Evolutionary conservation across 805 yeast genomes (phyloP), one percentile per base, ranked within the genome.

Genomic region (Scheffersomyces stipitis): DNA sequence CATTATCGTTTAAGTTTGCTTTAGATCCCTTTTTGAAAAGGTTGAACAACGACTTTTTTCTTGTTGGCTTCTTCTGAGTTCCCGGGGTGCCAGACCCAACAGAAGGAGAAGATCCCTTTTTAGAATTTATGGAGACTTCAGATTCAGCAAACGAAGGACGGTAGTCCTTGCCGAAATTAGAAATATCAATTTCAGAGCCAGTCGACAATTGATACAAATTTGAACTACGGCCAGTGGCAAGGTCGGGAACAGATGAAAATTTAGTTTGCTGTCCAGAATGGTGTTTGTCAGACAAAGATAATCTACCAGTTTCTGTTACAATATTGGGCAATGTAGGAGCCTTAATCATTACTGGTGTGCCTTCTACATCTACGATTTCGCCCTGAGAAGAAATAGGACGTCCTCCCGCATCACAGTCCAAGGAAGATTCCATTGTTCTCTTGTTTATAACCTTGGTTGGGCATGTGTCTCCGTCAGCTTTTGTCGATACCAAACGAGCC

Each of bases 181-280:
- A 39, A 17, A 69, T 54, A 49, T 69, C 70, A 30, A 69, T 52
- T 5, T 62, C 65, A 26, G 73, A 67, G 3, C 71, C 72, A 31
- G 36, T 14, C 5, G 46, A 38, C 27, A 44, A 36, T 18, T 46
- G 39, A n/a, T 46, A 44, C 22, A 46, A 27, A 20, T 20, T 20
- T 10, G 7, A 7, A 7, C 9, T 7, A 20, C 24, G 24, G 7
- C 10, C 9, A 20, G 10, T 7, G 24, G 9, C 9, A 20, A 20
- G 24, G 10, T 20, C 24, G 7, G 24, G 24, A 20, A 20, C 24
- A 20, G 24, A 20, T 20, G 24, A 7, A 7, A 10, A 20, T 20
- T 20, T 20, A 7, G 9, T 10, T 10, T 20, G 24, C 7, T 7
- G 24, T 20, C 10, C 10, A 7, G 24, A 10, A 7, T 20, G 7